Conservation (phyloP, 805 yeast species). For the Kuraishia capsulata region DNA sequence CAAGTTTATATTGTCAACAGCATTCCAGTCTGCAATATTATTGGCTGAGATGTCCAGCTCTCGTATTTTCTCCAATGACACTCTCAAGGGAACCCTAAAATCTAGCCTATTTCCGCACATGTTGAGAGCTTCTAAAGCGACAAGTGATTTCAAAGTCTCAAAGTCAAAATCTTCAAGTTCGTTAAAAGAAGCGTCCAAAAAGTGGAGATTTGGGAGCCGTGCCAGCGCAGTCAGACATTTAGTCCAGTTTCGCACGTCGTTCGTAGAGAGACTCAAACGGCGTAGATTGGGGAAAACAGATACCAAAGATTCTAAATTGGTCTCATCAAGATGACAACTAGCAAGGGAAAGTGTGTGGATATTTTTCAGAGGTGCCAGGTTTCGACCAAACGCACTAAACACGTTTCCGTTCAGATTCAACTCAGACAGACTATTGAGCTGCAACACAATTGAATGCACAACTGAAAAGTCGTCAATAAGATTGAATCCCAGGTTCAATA, state of each 20-base stretch:
- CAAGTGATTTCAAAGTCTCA: conserved; percentile 6
- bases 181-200: conserved; percentile 22
- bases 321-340: conserved; percentile 1
- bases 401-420: conserved; percentile 50
- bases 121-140: conserved; percentile 16
- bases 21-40: conserved; percentile 33
- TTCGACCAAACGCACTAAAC: conserved; percentile 14
- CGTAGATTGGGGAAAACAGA: conserved; percentile 27
- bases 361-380: neutral
- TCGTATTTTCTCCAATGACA: no score
- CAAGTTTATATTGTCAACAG: conserved; percentile 31
- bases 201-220: conserved; percentile 6
- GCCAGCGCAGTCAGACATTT: conserved; percentile 5
- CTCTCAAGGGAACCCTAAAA: neutral
- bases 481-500: conserved; percentile 55
- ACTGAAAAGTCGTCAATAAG: conserved; percentile 32
- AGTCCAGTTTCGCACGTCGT: conserved; percentile 15
- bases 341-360: conserved; percentile 13
- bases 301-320: conserved; percentile 12
- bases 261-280: conserved; percentile 25
- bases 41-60: conserved; percentile 47
- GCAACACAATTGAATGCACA: conserved; percentile 26
- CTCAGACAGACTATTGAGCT: conserved; percentile 26
- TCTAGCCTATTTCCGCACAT: conserved; percentile 23
- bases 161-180: neutral